phyloP scores from a whole-genome alignment of 2,329 filamentous ascomycete genomes.

The Emericellopsis cladophorae region DNA sequence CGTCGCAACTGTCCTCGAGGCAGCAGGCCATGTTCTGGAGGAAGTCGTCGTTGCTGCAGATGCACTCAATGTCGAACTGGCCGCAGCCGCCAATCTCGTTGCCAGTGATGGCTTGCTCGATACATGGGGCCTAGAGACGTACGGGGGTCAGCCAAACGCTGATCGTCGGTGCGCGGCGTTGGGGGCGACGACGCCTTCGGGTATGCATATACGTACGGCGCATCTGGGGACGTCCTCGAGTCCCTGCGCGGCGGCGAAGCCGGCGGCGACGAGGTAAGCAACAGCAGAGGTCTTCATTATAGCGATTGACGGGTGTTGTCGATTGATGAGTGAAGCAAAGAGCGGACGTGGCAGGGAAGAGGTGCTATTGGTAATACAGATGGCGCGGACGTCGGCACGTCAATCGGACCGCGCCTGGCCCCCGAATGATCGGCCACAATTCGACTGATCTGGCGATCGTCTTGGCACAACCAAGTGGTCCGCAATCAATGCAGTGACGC shows the following conservation, averaged over 20 bases:
- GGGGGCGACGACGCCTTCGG: conserved; percentile 3
- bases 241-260: conserved; percentile 17
- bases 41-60: conserved; percentile 27
- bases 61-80: conserved; percentile 23
- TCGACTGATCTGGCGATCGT: too few relatives aligned
- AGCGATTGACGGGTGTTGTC: not conserved
- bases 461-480: too few relatives aligned
- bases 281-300: conserved; percentile 22
- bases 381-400: too few relatives aligned
- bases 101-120: conserved; percentile 18
- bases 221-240: conserved; percentile 19
- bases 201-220: conserved; percentile 16
- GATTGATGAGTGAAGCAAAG: too few relatives aligned
- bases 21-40: conserved; percentile 28
- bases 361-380: too few relatives aligned
- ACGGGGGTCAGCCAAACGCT: too few relatives aligned
- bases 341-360: too few relatives aligned
- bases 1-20: conserved; percentile 19
- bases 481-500: too few relatives aligned
- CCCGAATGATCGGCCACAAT: too few relatives aligned
- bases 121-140: conserved; percentile 11
- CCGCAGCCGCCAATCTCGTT: conserved; percentile 22
- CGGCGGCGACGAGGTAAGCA: conserved; percentile 14
- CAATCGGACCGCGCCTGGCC: too few relatives aligned
- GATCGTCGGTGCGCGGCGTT: not conserved